A percentile compares a stretch with the other conserved stretches of the same genome.
Evolutionary conservation across 1,284 basidiomycete genomes (phyloP).

Genomic region (Pholiota adiposa): DNA sequence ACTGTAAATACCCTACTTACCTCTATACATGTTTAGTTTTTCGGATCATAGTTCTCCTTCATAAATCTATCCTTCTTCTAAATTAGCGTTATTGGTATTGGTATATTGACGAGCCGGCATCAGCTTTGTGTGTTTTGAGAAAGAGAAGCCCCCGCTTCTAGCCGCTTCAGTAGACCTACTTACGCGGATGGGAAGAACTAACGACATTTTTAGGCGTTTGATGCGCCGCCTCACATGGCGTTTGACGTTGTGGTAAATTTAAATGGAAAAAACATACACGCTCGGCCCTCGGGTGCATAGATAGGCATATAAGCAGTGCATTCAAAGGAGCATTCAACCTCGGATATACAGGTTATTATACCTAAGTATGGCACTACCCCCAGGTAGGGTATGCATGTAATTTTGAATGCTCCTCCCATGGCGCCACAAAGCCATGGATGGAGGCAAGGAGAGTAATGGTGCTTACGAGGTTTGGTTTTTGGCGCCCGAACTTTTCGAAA

Average conservation of each 20-base stretch:
- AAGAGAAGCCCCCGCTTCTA: too few relatives aligned
- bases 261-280: not conserved
- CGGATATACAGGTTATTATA: not conserved
- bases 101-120: too few relatives aligned
- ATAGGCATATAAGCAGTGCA: not conserved
- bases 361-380: not conserved
- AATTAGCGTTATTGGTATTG: too few relatives aligned
- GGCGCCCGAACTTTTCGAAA: not conserved
- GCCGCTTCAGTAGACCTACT: too few relatives aligned
- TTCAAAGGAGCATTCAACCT: not conserved
- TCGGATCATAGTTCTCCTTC: constrained; percentile 18
- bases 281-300: not conserved
- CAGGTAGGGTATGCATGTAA: not conserved
- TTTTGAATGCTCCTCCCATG: not conserved
- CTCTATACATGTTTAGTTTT: constrained; percentile 23
- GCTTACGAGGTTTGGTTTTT: not conserved
- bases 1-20: constrained; percentile 22
- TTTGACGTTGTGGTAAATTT: not conserved
- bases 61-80: constrained; percentile 16
- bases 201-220: not conserved
- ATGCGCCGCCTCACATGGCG: constrained; percentile 7
- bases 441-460: not conserved
- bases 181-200: not conserved
- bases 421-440: not conserved
- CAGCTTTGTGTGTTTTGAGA: too few relatives aligned